Conservation (phyloP, 208 protist genomes). For the Leishmania lainsoni region DNA sequence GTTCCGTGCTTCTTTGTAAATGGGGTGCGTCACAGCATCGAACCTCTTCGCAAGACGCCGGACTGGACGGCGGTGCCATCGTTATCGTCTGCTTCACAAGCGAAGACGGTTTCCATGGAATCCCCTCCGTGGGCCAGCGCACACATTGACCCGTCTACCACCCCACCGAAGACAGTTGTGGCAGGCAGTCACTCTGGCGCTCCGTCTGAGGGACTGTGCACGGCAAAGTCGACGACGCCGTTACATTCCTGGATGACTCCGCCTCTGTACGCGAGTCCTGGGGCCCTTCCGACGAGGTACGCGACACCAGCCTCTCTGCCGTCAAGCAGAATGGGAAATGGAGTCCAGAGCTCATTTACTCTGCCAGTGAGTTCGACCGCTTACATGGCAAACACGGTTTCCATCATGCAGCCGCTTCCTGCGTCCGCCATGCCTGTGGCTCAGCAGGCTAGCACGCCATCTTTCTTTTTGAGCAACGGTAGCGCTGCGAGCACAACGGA, state of each 20-base stretch:
- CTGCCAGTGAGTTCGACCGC: background rate
- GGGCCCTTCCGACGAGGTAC: background rate
- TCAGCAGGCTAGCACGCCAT: background rate
- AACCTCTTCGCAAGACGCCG: constrained; percentile 1
- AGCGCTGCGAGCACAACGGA: constrained; percentile 1
- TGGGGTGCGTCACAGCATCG: constrained; percentile 20
- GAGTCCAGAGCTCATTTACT: background rate
- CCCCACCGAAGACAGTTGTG: background rate
- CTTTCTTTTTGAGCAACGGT: background rate
- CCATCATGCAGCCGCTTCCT: background rate
- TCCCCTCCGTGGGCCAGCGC: background rate
- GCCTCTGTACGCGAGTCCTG: constrained; percentile 8
- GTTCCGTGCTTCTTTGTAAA: constrained; percentile 23
- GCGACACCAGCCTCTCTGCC: background rate
- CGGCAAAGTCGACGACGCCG: constrained; percentile 1
- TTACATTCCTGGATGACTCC: background rate
- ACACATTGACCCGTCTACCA: background rate
- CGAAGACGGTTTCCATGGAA: background rate
- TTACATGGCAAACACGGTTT: background rate
- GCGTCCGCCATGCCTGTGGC: background rate
- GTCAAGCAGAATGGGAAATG: background rate
- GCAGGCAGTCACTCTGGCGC: constrained; percentile 8
- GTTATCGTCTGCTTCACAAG: background rate
- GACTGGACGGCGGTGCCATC: constrained; percentile 3
- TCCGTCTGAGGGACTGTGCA: constrained; percentile 12